Conservation (phyloP, 176 grass and related monocot genomes). For the Melocanna baccifera region DNA sequence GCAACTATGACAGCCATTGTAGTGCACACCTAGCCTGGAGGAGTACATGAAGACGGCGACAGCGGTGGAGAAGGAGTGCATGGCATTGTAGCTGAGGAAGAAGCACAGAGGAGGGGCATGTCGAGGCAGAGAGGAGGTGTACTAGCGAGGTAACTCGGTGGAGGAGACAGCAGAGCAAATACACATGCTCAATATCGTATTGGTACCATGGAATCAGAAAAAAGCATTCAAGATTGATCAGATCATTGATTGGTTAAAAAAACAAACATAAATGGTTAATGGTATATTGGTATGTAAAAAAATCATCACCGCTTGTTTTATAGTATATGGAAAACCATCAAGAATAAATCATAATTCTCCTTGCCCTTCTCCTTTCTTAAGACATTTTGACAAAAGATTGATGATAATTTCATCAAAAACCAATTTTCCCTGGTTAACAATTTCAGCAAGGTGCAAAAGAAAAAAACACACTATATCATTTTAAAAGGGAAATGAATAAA, state of each 20-base stretch:
- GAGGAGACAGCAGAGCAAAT: no score
- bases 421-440: conserved; percentile 83
- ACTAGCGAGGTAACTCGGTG: no score
- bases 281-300: conserved; percentile 12
- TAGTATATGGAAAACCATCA: conserved; percentile 89
- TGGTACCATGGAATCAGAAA: background rate
- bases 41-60: no score
- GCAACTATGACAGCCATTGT: no score
- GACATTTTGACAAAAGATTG: conserved; percentile 69
- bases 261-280: background rate
- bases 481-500: background rate
- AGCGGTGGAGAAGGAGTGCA: no score
- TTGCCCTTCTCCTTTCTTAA: conserved; percentile 66
- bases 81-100: no score
- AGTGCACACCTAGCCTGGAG: no score
- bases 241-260: background rate
- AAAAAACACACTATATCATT: background rate
- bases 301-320: conserved; percentile 79
- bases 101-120: no score
- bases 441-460: conserved; percentile 59
- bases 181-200: background rate
- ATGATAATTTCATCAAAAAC: conserved; percentile 96
- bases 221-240: background rate
- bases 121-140: no score
- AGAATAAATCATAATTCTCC: conserved; percentile 98